A percentile compares a stretch with the other conserved stretches of the same genome.
Evolutionary conservation across 2,329 filamentous ascomycete species (phyloP).

Genomic region (Colletotrichum sojae): DNA sequence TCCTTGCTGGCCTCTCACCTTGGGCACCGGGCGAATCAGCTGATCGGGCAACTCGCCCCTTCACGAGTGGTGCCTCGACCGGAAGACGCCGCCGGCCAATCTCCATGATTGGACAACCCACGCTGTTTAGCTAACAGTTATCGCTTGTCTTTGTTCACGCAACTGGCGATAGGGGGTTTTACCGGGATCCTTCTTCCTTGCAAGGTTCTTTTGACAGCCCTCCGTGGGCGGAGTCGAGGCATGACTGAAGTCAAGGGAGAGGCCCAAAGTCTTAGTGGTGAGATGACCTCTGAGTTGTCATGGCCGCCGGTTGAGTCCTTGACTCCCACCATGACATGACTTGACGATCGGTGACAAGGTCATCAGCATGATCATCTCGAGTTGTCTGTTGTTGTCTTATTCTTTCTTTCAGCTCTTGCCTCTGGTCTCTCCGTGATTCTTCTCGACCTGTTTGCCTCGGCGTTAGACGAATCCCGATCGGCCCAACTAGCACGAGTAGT

Average conservation of each 20-base stretch:
- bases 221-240: background rate
- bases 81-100: slow-evolving; percentile 5
- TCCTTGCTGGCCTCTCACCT: slow-evolving; percentile 1
- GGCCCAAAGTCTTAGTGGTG: slow-evolving; percentile 17
- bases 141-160: slow-evolving; percentile 7
- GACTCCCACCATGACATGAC: too few relatives aligned
- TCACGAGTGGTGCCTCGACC: slow-evolving; percentile 8
- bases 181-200: slow-evolving; percentile 8
- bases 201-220: slow-evolving; percentile 23
- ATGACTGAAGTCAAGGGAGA: slow-evolving; percentile 15
- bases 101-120: slow-evolving; percentile 28
- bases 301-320: background rate
- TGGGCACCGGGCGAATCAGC: slow-evolving; percentile 5
- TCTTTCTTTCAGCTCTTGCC: background rate
- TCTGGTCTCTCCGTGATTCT: background rate
- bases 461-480: slow-evolving; percentile 18
- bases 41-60: slow-evolving; percentile 29
- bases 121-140: slow-evolving; percentile 35
- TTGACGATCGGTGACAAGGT: slow-evolving; percentile 29
- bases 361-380: slow-evolving; percentile 1
- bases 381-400: background rate
- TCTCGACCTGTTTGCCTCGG: slow-evolving; percentile 11
- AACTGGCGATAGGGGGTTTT: slow-evolving; percentile 19
- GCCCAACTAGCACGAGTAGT: slow-evolving; percentile 9
- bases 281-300: slow-evolving; percentile 24